A percentile compares a stretch with the other conserved stretches of the same genome.
Conservation (phyloP, 164 flowering plant species). For the Aristolochia californica region DNA sequence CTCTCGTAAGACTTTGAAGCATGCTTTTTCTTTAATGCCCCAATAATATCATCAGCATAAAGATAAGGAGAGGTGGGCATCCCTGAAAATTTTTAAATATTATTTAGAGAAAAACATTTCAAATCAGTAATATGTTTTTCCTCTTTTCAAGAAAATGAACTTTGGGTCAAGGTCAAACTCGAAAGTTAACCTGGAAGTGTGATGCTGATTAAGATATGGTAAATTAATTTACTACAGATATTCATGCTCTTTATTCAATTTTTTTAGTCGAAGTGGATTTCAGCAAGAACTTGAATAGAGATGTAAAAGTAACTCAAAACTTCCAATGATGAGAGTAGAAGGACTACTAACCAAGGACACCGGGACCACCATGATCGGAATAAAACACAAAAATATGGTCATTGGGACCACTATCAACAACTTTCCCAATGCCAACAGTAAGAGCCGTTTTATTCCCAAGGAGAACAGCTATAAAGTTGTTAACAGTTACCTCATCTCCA, state of each 20-base stretch:
- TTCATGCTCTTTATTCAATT: too few species aligned
- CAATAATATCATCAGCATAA: slow-evolving; percentile 37
- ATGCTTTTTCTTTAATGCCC: slow-evolving; percentile 38
- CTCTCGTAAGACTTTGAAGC: slow-evolving; percentile 46
- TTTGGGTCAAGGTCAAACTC: too few species aligned
- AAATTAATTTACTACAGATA: too few species aligned
- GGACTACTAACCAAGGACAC: slow-evolving; percentile 68
- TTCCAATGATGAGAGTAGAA: not conserved
- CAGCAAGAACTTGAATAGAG: not conserved
- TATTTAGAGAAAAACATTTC: not conserved
- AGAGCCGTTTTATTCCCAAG: slow-evolving; percentile 75
- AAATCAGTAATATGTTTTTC: too few species aligned
- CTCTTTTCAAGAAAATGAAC: too few species aligned
- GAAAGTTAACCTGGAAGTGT: too few species aligned
- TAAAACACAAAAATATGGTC: slow-evolving; percentile 75
- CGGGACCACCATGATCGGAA: slow-evolving; percentile 90
- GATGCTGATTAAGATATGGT: too few species aligned
- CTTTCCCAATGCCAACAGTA: slow-evolving; percentile 83
- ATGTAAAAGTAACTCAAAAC: not conserved
- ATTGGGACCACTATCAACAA: slow-evolving; percentile 68
- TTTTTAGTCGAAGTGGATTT: too few species aligned
- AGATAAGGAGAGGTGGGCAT: slow-evolving; percentile 48
- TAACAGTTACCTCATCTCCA: slow-evolving; percentile 53
- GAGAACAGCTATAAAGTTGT: slow-evolving; percentile 65
- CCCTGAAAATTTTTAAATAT: slow-evolving; percentile 29